Evolutionary conservation across 148 eudicot species (phyloP).

Genomic region (Spergularia marina): DNA sequence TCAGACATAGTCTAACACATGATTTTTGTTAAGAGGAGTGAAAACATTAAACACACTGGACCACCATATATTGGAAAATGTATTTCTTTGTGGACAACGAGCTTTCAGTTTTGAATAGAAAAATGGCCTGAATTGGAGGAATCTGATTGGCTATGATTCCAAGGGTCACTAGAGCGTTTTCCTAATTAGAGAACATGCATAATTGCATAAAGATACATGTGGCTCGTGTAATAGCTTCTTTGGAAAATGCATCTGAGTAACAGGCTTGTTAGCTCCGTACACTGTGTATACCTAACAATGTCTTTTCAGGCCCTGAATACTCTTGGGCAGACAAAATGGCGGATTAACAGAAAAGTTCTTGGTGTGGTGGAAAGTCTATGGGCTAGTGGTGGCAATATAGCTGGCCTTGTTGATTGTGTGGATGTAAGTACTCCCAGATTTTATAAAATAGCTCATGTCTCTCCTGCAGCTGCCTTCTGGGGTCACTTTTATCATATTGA

Average conservation of each 20-base stretch:
- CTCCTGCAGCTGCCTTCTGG: neutral
- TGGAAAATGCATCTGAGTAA: neutral
- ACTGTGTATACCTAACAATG: conserved; percentile 1
- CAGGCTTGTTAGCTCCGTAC: conserved; percentile 4
- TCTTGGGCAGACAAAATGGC: conserved; percentile 86
- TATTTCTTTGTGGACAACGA: too few relatives aligned
- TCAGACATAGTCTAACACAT: too few relatives aligned
- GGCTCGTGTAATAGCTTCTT: neutral
- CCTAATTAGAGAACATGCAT: neutral
- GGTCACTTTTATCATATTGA: neutral
- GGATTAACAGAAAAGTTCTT: conserved; percentile 64
- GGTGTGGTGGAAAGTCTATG: conserved; percentile 77
- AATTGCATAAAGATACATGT: neutral
- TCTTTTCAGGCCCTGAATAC: conserved; percentile 76
- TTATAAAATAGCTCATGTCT: neutral
- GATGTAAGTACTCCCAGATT: conserved; percentile 55
- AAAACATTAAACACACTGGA: too few relatives aligned
- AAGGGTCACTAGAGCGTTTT: neutral
- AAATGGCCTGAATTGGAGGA: neutral
- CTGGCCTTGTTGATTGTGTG: conserved; percentile 67
- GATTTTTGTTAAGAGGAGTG: too few relatives aligned
- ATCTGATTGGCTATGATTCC: neutral
- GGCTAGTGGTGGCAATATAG: conserved; percentile 78
- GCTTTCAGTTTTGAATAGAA: neutral
- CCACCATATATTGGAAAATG: too few relatives aligned